Evolutionary conservation across 139 green algal species (phyloP).

Genomic region (Desmodesmus armatus): DNA sequence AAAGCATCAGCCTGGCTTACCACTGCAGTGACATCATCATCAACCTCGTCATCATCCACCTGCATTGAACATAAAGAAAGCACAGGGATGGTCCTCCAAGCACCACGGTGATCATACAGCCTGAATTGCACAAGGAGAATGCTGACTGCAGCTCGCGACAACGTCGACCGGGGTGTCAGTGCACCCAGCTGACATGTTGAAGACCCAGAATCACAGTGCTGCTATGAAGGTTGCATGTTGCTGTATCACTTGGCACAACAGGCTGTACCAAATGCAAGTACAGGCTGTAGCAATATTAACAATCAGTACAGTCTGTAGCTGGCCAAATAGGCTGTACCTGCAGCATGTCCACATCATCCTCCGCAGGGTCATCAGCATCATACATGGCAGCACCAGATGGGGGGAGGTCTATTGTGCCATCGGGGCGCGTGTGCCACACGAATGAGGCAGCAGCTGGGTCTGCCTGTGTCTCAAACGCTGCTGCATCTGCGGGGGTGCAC

Average conservation of each 20-base stretch:
- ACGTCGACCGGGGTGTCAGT: too few relatives aligned
- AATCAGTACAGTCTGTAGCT: neutral
- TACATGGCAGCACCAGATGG: slow-evolving; percentile 14
- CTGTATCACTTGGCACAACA: too few relatives aligned
- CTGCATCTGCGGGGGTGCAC: too few relatives aligned
- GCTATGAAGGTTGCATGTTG: too few relatives aligned
- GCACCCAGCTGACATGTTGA: too few relatives aligned
- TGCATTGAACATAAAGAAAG: neutral
- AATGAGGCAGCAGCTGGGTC: neutral
- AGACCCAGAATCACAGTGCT: too few relatives aligned
- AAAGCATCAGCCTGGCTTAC: neutral
- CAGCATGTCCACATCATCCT: slow-evolving; percentile 6
- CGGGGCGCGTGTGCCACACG: neutral
- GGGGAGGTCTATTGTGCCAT: neutral
- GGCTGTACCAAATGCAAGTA: too few relatives aligned
- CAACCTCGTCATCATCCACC: slow-evolving; percentile 1
- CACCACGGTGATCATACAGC: neutral
- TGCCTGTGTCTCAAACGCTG: neutral
- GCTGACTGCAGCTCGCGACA: neutral
- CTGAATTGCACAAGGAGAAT: neutral
- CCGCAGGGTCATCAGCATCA: slow-evolving; percentile 28
- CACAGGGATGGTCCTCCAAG: neutral
- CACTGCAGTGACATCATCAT: slow-evolving; percentile 31
- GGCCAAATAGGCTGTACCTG: too few relatives aligned
- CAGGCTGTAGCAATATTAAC: neutral